A percentile compares a stretch with the other conserved stretches of the same genome.
Evolutionary conservation across 2,329 filamentous ascomycete species (phyloP).

Genomic region (Parasarocladium wereldwijsianum): DNA sequence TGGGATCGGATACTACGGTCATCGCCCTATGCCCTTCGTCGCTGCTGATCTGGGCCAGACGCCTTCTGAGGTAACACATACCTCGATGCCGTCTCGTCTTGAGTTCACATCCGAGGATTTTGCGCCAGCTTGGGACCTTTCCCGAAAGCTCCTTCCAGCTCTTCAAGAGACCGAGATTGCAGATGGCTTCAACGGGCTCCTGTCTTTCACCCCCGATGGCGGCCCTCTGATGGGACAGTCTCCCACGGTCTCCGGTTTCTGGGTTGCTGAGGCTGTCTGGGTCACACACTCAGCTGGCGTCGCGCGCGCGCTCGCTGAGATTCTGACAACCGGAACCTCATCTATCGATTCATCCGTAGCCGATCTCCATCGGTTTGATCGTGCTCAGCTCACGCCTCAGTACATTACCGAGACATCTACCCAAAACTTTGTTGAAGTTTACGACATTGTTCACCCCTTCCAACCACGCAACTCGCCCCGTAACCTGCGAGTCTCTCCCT

Average conservation of each 20-base stretch:
- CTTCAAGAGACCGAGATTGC: slow-evolving; percentile 34
- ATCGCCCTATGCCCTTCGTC: slow-evolving; percentile 44
- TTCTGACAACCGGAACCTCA: slow-evolving; percentile 40
- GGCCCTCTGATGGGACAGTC: slow-evolving; percentile 43
- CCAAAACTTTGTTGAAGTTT: slow-evolving; percentile 49
- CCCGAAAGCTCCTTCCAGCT: slow-evolving; percentile 36
- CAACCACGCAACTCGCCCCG: slow-evolving; percentile 42
- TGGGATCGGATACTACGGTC: slow-evolving; percentile 51
- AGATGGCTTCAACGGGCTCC: slow-evolving; percentile 50
- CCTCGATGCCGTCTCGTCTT: slow-evolving; percentile 49
- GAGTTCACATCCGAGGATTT: slow-evolving; percentile 47
- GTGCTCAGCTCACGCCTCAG: slow-evolving; percentile 38
- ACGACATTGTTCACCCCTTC: slow-evolving; percentile 48
- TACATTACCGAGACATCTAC: slow-evolving; percentile 45
- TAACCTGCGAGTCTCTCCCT: slow-evolving; percentile 43
- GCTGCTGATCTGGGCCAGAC: slow-evolving; percentile 39
- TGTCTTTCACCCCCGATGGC: slow-evolving; percentile 52
- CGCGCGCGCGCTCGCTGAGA: slow-evolving; percentile 42
- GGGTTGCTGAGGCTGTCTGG: slow-evolving; percentile 51
- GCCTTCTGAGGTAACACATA: slow-evolving; percentile 35
- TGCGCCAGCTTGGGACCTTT: slow-evolving; percentile 41
- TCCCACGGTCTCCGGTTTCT: slow-evolving; percentile 45
- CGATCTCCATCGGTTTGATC: slow-evolving; percentile 45
- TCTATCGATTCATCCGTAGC: slow-evolving; percentile 42
- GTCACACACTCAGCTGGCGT: slow-evolving; percentile 52